phyloP scores from a whole-genome alignment of 306 rosid species.

The Prunus campanulata region DNA sequence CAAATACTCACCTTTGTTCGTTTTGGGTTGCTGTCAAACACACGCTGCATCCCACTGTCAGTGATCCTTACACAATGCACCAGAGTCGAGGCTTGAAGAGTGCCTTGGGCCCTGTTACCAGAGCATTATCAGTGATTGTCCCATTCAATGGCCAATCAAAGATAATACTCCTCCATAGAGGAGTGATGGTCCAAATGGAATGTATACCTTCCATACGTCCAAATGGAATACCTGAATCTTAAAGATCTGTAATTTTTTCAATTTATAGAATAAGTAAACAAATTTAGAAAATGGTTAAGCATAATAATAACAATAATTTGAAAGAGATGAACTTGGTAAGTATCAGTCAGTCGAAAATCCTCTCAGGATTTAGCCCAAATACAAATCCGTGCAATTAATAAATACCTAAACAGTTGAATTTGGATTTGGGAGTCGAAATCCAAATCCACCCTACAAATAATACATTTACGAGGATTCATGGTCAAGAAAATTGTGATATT shows the following conservation, averaged over 20 bases:
- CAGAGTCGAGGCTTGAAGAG: constrained; percentile 51
- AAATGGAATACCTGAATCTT: constrained; percentile 63
- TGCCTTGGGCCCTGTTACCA: constrained; percentile 59
- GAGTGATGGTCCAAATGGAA: constrained; percentile 13
- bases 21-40: constrained; percentile 51
- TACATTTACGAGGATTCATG: too few relatives aligned
- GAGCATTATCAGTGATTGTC: constrained; percentile 44
- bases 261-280: not conserved
- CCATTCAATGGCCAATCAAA: constrained; percentile 43
- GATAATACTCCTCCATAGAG: constrained; percentile 56
- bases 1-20: constrained; percentile 48
- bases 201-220: constrained; percentile 73
- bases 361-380: too few relatives aligned
- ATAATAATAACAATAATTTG: not conserved
- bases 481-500: too few relatives aligned
- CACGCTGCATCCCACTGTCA: constrained; percentile 47
- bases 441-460: too few relatives aligned
- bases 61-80: constrained; percentile 45
- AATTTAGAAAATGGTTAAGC: not conserved
- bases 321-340: not conserved
- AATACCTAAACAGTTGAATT: too few relatives aligned
- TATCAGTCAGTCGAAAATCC: not conserved
- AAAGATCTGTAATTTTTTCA: constrained; percentile 47
- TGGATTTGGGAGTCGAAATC: too few relatives aligned
- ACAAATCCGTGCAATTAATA: too few relatives aligned